Base-by-base conservation (phyloP, 306 rosid species). In the Prosopis cineraria region DNA sequence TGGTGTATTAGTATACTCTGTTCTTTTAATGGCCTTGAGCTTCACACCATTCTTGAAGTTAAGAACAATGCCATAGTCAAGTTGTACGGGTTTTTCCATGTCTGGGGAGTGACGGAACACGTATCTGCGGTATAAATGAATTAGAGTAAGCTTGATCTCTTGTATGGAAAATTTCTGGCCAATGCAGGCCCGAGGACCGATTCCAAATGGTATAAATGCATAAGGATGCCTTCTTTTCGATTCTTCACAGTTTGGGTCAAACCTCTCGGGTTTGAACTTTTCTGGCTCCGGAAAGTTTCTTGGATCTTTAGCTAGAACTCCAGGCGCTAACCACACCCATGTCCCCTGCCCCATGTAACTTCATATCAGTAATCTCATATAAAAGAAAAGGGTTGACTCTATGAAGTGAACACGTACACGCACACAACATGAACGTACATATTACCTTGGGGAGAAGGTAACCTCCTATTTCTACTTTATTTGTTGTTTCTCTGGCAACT, bases 301-400 rank as follows among this genome's bases (percentile, higher is more conserved):
- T 5, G 97, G 93, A 75, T 95, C 99, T 78, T 95, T 95, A 7
- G 98, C 93, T 76, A 93, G 79, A 73, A 91, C 98, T 72, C 99
- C 99, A 17, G 80, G 92, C 3, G 98, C 94, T 72, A 93, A 77
- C 99, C 99, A 95, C 12, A 95, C 96, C 99, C 99, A 95, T 27
- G 98, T 91, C 1, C 99, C 98, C 99, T 95, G 86, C 78, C 74
- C 78, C 81, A 72, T 17, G 39, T 40, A 65, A 62, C 70, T 53
- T 33, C 29, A 31, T 8, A 72, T 80, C 47, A 78, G 64, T 33
- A 19, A 41, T 56, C 44, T 4, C 16, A 44, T 27, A 45, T 3
- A 1, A 55, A 74, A 66, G 6, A 2, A 7, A 24, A 59, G 10
- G 30, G 47, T 68, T n/a, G 30, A 62, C 11, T 70, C 22, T 22